Conservation (phyloP, 2,329 filamentous ascomycete genomes). For the Claviceps cyperi region DNA sequence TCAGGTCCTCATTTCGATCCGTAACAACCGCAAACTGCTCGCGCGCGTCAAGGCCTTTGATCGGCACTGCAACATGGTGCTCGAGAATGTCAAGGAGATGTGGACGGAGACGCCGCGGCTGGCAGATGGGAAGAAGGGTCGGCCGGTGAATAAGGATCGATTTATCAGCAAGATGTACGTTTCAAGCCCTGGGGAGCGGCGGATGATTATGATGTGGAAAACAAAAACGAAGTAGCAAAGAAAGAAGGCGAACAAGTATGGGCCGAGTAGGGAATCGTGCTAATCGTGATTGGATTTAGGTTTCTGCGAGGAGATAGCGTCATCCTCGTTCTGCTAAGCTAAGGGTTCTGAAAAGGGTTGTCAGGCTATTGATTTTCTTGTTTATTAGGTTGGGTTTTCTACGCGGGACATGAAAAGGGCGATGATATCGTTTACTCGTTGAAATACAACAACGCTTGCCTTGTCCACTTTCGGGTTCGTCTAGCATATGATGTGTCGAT, state of each 20-base stretch:
- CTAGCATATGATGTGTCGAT: too few relatives aligned
- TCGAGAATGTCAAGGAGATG: conserved; percentile 94
- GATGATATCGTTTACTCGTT: too few relatives aligned
- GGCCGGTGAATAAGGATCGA: conserved; percentile 90
- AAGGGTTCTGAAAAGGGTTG: not conserved
- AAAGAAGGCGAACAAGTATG: not conserved
- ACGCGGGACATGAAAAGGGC: not conserved
- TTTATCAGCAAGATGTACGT: conserved; percentile 91
- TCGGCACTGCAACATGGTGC: conserved; percentile 96
- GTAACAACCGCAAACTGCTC: conserved; percentile 95
- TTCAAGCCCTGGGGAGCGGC: not conserved
- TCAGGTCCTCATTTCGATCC: conserved; percentile 92
- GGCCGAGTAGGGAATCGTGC: not conserved
- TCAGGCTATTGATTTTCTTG: not conserved
- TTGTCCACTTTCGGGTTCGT: too few relatives aligned
- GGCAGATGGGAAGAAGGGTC: conserved; percentile 74
- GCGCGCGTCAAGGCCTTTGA: conserved; percentile 98
- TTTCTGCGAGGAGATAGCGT: conserved; percentile 80
- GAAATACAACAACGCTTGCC: too few relatives aligned
- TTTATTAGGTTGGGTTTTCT: not conserved
- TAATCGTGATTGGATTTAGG: conserved; percentile 29
- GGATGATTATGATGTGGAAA: not conserved
- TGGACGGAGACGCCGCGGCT: conserved; percentile 88
- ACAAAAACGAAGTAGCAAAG: not conserved
- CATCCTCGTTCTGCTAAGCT: conserved; percentile 74